Conservation (phyloP, 2,329 filamentous ascomycete species). For the Beauveria rudraprayagi region DNA sequence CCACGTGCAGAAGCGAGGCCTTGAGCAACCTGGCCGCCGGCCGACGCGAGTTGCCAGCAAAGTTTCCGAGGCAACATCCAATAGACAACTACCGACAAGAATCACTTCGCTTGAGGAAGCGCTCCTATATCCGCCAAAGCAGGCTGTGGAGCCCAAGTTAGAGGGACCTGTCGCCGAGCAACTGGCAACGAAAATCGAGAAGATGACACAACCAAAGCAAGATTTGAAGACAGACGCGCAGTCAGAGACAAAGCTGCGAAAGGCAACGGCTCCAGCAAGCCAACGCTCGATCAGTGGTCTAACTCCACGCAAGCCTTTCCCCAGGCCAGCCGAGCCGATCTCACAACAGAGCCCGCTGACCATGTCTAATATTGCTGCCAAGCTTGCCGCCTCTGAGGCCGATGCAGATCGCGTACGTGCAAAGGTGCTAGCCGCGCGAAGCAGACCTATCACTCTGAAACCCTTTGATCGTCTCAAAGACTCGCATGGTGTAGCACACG, state of each 20-base stretch:
- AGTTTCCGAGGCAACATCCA: background rate
- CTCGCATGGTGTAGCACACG: background rate
- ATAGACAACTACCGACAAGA: background rate
- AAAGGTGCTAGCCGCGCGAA: slow-evolving; percentile 47
- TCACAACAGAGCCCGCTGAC: slow-evolving; percentile 49
- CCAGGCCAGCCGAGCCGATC: slow-evolving; percentile 24
- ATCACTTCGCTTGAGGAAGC: slow-evolving; percentile 3
- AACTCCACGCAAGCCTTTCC: slow-evolving; percentile 23
- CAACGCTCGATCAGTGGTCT: slow-evolving; percentile 11
- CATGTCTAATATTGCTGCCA: slow-evolving; percentile 54
- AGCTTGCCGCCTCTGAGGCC: slow-evolving; percentile 56
- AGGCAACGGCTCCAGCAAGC: background rate
- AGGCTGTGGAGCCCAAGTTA: background rate
- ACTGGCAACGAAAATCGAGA: background rate
- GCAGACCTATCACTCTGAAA: slow-evolving; percentile 16
- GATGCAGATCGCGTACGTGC: slow-evolving; percentile 55
- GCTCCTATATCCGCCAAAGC: background rate
- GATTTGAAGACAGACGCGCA: background rate
- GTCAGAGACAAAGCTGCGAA: background rate
- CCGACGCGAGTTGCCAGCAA: background rate
- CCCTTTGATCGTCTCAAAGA: slow-evolving; percentile 13
- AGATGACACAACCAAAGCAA: background rate
- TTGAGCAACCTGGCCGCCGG: slow-evolving; percentile 3
- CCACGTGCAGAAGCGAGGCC: background rate
- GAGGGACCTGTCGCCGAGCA: background rate